A percentile compares a stretch with the other conserved stretches of the same genome.
Evolutionary conservation across 441 rosid genomes (phyloP).

Genomic region (Mallotus japonicus): DNA sequence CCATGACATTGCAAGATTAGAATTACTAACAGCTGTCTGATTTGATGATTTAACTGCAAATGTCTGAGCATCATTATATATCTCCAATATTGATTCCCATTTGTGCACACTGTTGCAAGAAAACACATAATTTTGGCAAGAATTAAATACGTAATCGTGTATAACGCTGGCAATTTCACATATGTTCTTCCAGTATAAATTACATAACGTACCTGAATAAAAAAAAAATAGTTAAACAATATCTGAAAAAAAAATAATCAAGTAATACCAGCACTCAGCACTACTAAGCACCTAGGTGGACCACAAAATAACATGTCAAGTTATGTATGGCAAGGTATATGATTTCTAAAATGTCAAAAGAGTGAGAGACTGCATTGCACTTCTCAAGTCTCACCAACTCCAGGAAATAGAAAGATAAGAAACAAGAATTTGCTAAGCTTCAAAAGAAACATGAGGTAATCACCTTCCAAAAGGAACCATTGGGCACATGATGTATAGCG

Average conservation of each 20-base stretch:
- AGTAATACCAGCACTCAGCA: neutral
- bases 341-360: conserved; percentile 4
- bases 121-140: conserved; percentile 23
- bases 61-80: conserved; percentile 73
- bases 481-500: conserved; percentile 84
- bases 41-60: conserved; percentile 68
- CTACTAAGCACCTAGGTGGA: conserved; percentile 6
- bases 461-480: conserved; percentile 95
- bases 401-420: neutral
- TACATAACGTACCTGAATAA: neutral
- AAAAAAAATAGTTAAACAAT: neutral
- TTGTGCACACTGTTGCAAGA: conserved; percentile 60
- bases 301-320: neutral
- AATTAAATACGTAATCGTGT: conserved; percentile 21
- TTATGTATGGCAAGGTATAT: neutral
- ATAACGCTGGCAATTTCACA: neutral
- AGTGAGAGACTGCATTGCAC: conserved; percentile 8
- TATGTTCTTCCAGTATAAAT: neutral
- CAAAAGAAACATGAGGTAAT: neutral
- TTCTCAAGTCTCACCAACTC: conserved; percentile 11
- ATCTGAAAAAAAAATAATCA: neutral
- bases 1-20: conserved; percentile 84
- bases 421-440: neutral
- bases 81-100: conserved; percentile 80
- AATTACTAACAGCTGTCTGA: conserved; percentile 60